Percentiles rank a stretch among this genome's conserved stretches.
These are phyloP conservation scores for Apiospora rasikravindrae DNA, from an alignment of 2,329 filamentous ascomycete species.

Conservation along the genomic window DNA sequence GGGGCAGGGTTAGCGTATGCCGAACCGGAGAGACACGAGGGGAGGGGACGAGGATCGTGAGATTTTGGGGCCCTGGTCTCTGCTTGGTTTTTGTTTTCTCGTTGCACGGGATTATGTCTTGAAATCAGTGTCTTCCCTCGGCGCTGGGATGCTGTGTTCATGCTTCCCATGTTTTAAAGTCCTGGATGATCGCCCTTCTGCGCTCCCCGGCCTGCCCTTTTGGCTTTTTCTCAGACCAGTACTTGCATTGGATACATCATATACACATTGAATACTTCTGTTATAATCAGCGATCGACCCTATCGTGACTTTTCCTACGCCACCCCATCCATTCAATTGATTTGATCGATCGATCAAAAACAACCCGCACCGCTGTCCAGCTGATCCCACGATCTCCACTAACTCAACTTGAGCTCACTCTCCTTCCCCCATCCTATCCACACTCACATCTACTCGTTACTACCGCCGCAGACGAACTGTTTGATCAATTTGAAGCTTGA, in stretches of 20 bases:
- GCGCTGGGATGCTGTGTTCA: not conserved
- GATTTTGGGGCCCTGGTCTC: not conserved
- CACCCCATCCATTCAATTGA: not conserved
- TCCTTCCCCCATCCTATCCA: not conserved
- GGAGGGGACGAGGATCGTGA: constrained; percentile 10
- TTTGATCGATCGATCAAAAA: not conserved
- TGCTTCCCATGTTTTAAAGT: constrained; percentile 13
- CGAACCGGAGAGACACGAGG: not conserved
- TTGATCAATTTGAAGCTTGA: not conserved
- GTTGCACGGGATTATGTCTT: constrained; percentile 10
- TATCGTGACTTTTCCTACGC: not conserved
- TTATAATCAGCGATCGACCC: not conserved
- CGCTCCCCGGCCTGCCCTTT: not conserved
- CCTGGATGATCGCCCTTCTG: not conserved
- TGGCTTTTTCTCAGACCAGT: not conserved
- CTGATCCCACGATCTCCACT: not conserved
- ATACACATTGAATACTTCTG: too few relatives aligned
- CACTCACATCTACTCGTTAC: not conserved
- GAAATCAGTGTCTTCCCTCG: not conserved
- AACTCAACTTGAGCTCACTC: not conserved
- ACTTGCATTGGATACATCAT: not conserved
- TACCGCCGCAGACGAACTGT: not conserved
- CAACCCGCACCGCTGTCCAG: not conserved
- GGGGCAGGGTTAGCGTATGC: not conserved
- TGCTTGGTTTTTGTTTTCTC: not conserved